Evolutionary conservation across 768 basidiomycete genomes (phyloP), one percentile per base, ranked within the genome.

Genomic region (Suillus plorans): DNA sequence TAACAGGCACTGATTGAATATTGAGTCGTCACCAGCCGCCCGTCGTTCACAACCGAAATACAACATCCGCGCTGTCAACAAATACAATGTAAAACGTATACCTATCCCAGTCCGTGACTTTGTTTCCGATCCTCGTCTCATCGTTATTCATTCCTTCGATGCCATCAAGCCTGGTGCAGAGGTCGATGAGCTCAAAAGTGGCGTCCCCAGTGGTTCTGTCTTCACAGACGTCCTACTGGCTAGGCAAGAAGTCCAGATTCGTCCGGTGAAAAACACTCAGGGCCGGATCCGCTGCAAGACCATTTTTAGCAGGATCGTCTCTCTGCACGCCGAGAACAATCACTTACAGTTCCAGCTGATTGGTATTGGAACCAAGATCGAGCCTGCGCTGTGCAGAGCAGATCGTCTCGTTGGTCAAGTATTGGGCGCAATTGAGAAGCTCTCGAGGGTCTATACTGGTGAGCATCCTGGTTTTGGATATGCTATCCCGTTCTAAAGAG

Each of bases 141-240:
- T 99, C 76, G 95, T 99, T 76, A 99, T 99, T 78, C 94, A 95
- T 69, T 97, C 95, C 22, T 99, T 99, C 80, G 97, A 99, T 77
- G 96, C 99, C 76, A 99, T 99, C 85, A 31, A 31, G 79, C 97
- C 97, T 13, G 97, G 97, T 74, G 89, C 96, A 4, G 94, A 95
- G 73, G 95, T 99, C 4, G 4, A 97, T 70, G 97, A 99, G 53
- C 85, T 99, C 66, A 97, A 98, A 80, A 96, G 97, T 66, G 97
- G 28, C 4, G 97, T 73, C 0, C 0, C 28, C 4, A 31, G 28
- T 31, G 28, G 97, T 22, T 95, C 92, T 14, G 96, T 99, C 73
- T 84, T 99, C 68, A 92, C 28, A 55, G 95, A 3, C 28, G 25
- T 25, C 25, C 25, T 25, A 25, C 25, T 25, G 25, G 25, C 28